These are phyloP conservation scores for Aspergillus costaricaensis DNA, from an alignment of 2,329 filamentous ascomycete species.

Conservation along the genomic window DNA sequence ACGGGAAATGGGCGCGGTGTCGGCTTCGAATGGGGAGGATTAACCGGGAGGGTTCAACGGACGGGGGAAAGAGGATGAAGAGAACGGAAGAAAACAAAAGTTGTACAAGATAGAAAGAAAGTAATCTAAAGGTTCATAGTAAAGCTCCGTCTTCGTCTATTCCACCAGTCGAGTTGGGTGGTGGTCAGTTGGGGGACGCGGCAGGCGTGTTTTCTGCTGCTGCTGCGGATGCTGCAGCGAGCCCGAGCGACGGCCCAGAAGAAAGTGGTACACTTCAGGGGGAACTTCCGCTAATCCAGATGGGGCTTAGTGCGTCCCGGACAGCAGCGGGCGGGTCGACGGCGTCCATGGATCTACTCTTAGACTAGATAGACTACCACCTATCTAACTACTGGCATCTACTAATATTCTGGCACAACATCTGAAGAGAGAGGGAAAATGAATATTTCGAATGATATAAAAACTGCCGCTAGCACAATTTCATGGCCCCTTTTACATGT, in stretches of 20 bases:
- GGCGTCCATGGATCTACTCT: neutral
- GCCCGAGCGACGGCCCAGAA: too few species aligned
- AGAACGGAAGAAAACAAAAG: neutral
- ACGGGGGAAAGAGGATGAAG: neutral
- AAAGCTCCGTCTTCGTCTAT: neutral
- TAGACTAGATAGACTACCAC: neutral
- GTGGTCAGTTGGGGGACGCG: neutral
- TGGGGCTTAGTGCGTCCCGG: neutral
- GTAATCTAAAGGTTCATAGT: neutral
- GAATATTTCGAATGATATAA: too few species aligned
- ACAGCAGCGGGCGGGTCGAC: neutral
- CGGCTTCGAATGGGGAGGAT: slow-evolving; percentile 4
- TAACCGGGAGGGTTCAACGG: neutral
- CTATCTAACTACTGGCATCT: neutral
- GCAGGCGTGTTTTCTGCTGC: neutral
- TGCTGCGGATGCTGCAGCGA: neutral
- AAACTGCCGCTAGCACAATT: too few species aligned
- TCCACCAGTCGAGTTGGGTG: neutral
- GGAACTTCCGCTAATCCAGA: neutral
- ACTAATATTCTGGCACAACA: neutral
- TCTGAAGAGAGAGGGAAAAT: too few species aligned
- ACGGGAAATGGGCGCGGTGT: slow-evolving; percentile 18
- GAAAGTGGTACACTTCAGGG: slow-evolving; percentile 1
- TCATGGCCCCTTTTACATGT: neutral
- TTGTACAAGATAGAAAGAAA: neutral